Percentiles rank a stretch among this genome's conserved stretches.
Conservation (phyloP, 352 stramenopile species). For the Phytophthora idaei region DNA sequence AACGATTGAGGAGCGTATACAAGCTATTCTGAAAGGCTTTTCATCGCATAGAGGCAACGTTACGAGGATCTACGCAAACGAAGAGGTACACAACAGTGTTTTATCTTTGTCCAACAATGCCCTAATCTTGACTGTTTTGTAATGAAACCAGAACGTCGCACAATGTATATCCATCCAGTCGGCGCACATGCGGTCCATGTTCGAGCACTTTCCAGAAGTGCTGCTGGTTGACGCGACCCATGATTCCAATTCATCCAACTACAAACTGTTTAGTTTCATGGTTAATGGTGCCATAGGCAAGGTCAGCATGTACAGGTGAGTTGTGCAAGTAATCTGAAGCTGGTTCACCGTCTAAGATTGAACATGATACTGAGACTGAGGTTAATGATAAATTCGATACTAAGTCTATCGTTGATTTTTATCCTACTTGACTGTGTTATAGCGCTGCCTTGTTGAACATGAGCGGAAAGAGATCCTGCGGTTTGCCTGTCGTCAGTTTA, state of each 20-base stretch:
- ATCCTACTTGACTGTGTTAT: too few species aligned
- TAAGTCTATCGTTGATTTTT: too few species aligned
- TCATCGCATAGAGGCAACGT: not conserved
- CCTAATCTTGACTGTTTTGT: not conserved
- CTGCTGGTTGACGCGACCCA: slow-evolving; percentile 21
- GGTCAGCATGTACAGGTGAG: not conserved
- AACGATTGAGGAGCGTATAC: slow-evolving; percentile 11
- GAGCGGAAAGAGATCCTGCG: too few species aligned
- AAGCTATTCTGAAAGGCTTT: slow-evolving; percentile 13
- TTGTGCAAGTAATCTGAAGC: not conserved
- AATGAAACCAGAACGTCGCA: not conserved
- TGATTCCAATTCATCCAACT: slow-evolving; percentile 13
- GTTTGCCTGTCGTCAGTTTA: too few species aligned
- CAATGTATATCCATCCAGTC: slow-evolving; percentile 12
- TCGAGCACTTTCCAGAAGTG: slow-evolving; percentile 16
- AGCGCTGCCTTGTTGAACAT: too few species aligned
- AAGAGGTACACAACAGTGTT: not conserved
- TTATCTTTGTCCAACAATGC: not conserved
- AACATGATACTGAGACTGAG: too few species aligned
- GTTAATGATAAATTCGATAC: too few species aligned
- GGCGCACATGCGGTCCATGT: slow-evolving; percentile 10
- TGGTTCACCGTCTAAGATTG: too few species aligned
- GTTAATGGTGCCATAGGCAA: slow-evolving; percentile 1
- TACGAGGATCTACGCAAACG: not conserved
- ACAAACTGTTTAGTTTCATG: slow-evolving; percentile 15